A percentile compares a stretch with the other conserved stretches of the same genome.
Evolutionary conservation across 768 basidiomycete genomes (phyloP).

Genomic region (Phanerochaete carnosa): DNA sequence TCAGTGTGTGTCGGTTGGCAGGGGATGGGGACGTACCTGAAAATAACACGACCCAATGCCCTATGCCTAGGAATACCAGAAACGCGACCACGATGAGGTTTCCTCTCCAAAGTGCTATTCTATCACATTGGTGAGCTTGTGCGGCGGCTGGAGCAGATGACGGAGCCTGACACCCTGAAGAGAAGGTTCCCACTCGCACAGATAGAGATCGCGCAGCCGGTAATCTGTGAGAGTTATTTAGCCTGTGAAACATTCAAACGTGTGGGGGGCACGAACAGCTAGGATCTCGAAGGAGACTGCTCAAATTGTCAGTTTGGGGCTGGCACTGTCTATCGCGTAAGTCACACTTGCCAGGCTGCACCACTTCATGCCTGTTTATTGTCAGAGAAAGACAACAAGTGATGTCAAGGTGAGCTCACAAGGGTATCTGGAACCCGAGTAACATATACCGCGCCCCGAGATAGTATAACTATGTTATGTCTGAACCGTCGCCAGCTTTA

Average conservation of each 20-base stretch:
- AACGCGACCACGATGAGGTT: background rate
- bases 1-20: background rate
- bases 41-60: background rate
- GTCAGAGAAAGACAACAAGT: background rate
- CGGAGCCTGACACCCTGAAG: background rate
- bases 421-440: background rate
- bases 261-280: background rate
- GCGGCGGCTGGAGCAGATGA: background rate
- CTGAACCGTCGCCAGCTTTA: background rate
- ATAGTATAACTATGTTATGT: background rate
- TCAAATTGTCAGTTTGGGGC: background rate
- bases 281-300: background rate
- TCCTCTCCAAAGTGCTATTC: background rate
- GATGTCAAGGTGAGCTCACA: background rate
- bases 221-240: background rate
- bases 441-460: background rate
- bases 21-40: background rate
- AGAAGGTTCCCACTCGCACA: conserved; percentile 4
- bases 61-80: background rate
- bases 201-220: background rate
- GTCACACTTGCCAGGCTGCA: background rate
- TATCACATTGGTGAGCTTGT: background rate
- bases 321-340: background rate
- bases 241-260: background rate
- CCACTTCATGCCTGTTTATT: background rate